Evolutionary conservation across 306 rosid species (phyloP), one percentile per base, ranked within the genome.

Genomic region (Cucumis hystrix): DNA sequence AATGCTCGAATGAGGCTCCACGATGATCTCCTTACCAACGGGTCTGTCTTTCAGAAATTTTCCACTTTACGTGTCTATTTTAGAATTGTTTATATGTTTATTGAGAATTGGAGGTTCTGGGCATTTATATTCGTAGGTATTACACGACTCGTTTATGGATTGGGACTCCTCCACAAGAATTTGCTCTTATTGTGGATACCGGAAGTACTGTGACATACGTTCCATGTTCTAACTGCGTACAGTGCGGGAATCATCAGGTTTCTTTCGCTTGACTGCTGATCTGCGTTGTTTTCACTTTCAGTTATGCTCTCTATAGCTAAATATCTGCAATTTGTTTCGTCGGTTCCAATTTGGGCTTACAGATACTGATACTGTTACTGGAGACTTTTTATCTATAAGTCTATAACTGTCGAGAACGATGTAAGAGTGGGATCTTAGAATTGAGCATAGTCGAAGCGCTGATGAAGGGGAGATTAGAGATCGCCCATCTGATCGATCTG

Each of bases 161-260:
- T 68, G 89, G 87, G 45, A 84, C 89, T 15, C 89, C 87, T 67
- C 81, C 89, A 1, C 89, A 84, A 80, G 78, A 79, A 76, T 86
- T 86, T 20, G 87, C 89, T 56, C 82, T 86, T 65, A 84, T 86
- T 43, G 87, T 84, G 30, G 89, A 84, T 57, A 84, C 89, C 7
- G 89, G 89, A 72, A 86, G 89, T 59, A 86, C 87, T 0, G 89
- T 86, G 75, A 86, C 89, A 28, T 86, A 86, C 60, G 89, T 86
- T 69, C 89, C 89, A 23, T 84, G 89, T 83, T 78, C 83, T 28
- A 80, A 78, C 72, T 86, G 89, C 61, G 68, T 68, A 71, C 79
- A 56, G 39, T 82, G 86, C 69, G 89, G 89, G 62, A 77, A 14
- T 1, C 87, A 86, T 84, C 89, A 86, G 89, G 89, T 86, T 76